These are phyloP conservation scores for Citrus reticulata DNA, from an alignment of 345 rosid genomes.

Conservation along the genomic window DNA sequence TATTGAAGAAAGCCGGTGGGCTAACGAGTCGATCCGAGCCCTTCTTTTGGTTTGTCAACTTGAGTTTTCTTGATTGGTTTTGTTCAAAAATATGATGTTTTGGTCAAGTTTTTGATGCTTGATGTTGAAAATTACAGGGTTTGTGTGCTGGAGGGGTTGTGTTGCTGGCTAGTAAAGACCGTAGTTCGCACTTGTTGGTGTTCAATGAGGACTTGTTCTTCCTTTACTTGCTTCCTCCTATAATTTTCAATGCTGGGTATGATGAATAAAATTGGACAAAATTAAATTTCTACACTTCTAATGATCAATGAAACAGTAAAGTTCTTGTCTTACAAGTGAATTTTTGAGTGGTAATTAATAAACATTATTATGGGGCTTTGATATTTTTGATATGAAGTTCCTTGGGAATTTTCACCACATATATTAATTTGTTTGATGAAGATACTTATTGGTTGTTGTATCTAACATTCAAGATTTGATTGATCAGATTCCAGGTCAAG, in stretches of 20 bases:
- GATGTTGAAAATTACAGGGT: conserved; percentile 36
- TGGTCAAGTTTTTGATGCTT: background rate
- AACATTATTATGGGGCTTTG: background rate
- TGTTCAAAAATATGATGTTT: background rate
- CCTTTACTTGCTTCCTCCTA: conserved; percentile 71
- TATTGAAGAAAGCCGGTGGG: conserved; percentile 71
- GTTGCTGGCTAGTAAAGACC: conserved; percentile 37
- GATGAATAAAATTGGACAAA: background rate
- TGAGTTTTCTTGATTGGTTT: conserved; percentile 7
- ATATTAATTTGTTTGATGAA: background rate
- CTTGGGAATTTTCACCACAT: background rate
- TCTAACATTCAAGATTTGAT: conserved; percentile 13
- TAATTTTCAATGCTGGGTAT: conserved; percentile 81
- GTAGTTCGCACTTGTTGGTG: conserved; percentile 29
- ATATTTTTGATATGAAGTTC: background rate
- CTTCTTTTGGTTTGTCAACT: conserved; percentile 45
- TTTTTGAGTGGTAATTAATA: background rate
- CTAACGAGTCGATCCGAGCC: conserved; percentile 66
- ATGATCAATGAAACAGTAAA: background rate
- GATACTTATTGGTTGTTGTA: background rate
- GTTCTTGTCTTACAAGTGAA: background rate
- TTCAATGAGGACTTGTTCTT: conserved; percentile 73
- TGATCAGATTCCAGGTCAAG: conserved; percentile 73
- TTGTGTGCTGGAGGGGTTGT: conserved; percentile 55
- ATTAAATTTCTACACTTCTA: background rate